Conservation (phyloP, 2,329 filamentous ascomycete species). For the Chaetomium strumarium region DNA sequence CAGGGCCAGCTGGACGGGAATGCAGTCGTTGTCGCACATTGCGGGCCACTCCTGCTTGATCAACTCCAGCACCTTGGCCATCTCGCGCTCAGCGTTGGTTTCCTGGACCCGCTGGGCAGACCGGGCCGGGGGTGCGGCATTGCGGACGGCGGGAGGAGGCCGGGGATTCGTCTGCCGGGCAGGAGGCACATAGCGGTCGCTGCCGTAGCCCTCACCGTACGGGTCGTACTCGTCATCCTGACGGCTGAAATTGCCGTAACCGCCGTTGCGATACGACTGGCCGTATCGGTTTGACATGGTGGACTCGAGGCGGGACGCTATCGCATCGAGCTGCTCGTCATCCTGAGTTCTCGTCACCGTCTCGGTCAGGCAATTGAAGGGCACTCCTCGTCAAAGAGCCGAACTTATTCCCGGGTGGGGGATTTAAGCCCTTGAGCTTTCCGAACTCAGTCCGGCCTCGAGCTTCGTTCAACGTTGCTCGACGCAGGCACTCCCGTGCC, state of each 20-base stretch:
- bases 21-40: conserved; percentile 81
- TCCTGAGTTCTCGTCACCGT: conserved; percentile 10
- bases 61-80: conserved; percentile 64
- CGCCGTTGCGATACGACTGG: conserved; percentile 40
- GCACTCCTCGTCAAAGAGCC: background rate
- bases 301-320: conserved; percentile 17
- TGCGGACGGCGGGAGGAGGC: conserved; percentile 22
- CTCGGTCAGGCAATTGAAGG: too few relatives aligned
- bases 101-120: conserved; percentile 23
- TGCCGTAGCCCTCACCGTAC: conserved; percentile 41
- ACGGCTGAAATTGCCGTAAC: conserved; percentile 40
- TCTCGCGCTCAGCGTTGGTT: conserved; percentile 50
- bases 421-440: background rate
- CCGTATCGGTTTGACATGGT: conserved; percentile 50
- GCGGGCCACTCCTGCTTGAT: conserved; percentile 88
- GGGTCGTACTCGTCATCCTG: conserved; percentile 46
- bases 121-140: conserved; percentile 31
- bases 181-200: conserved; percentile 37
- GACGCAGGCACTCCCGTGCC: background rate
- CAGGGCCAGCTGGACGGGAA: conserved; percentile 90
- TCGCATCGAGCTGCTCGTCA: conserved; percentile 19
- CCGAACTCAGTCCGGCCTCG: background rate
- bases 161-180: conserved; percentile 25
- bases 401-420: too few relatives aligned
- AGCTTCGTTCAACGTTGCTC: background rate